These are phyloP conservation scores for Glarea lozoyensis DNA, from an alignment of 495 filamentous ascomycete genomes.

Conservation along the genomic window DNA sequence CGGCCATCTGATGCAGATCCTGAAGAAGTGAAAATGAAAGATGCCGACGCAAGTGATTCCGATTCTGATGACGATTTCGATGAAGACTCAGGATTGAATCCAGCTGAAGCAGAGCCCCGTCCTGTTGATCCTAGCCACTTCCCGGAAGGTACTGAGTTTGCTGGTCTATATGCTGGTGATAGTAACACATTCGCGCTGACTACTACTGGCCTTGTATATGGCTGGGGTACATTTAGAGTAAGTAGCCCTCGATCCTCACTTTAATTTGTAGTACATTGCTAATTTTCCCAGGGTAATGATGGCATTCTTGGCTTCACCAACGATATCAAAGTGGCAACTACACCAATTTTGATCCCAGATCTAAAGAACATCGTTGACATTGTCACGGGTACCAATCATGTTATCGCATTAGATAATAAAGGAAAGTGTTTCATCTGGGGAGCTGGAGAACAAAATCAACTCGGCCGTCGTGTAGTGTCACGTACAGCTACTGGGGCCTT, in stretches of 20 bases:
- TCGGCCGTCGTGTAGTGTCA: conserved; percentile 60
- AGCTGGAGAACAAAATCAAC: conserved; percentile 62
- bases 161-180: conserved; percentile 52
- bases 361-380: conserved; percentile 56
- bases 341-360: conserved; percentile 38
- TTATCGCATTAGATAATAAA: conserved; percentile 57
- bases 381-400: conserved; percentile 58
- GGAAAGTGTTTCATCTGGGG: conserved; percentile 66
- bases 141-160: conserved; percentile 44
- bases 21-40: conserved; percentile 40
- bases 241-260: conserved; percentile 11
- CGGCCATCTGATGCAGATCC: conserved; percentile 47
- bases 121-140: conserved; percentile 38
- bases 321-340: conserved; percentile 23
- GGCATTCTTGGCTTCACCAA: conserved; percentile 60
- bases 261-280: conserved; percentile 1
- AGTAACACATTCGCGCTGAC: conserved; percentile 57
- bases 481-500: conserved; percentile 52
- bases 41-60: conserved; percentile 15
- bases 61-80: conserved; percentile 34
- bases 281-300: conserved; percentile 43
- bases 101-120: conserved; percentile 48
- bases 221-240: conserved; percentile 65
- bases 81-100: conserved; percentile 44
- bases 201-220: conserved; percentile 54